A percentile compares a stretch with the other conserved stretches of the same genome.
Evolutionary conservation across 2,329 filamentous ascomycete species (phyloP).

Genomic region (Triangularia setosa): DNA sequence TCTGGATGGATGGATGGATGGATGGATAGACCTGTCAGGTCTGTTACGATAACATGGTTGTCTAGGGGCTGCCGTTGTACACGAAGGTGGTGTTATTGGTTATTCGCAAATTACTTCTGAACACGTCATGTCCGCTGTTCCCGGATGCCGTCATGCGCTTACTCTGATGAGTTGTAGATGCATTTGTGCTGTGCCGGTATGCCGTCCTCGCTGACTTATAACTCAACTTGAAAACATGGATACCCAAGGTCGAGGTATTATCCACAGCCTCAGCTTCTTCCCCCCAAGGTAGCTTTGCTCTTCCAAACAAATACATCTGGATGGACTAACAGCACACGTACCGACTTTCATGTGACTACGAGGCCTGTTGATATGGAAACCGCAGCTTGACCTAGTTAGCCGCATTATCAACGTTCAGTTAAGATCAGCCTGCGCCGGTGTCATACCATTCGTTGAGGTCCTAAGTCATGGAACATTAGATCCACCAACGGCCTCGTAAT

Average conservation of each 20-base stretch:
- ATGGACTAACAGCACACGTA: background rate
- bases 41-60: background rate
- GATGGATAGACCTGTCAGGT: background rate
- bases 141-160: background rate
- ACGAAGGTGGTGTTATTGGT: background rate
- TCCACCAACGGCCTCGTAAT: background rate
- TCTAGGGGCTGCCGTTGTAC: background rate
- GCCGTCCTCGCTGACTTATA: background rate
- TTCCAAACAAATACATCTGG: background rate
- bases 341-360: background rate
- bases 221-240: background rate
- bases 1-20: background rate
- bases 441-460: background rate
- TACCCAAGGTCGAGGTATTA: background rate
- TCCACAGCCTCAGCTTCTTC: background rate
- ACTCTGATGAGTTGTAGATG: background rate
- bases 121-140: background rate
- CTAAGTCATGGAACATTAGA: background rate
- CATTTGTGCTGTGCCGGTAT: background rate
- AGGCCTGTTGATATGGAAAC: background rate
- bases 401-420: background rate
- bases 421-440: background rate
- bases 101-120: background rate
- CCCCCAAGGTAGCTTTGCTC: background rate
- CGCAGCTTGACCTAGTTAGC: too few relatives aligned